A percentile compares a stretch with the other conserved stretches of the same genome.
These are phyloP conservation scores for Ceratobasidium papillatum DNA, from an alignment of 1,284 basidiomycete species.

Conservation along the genomic window DNA sequence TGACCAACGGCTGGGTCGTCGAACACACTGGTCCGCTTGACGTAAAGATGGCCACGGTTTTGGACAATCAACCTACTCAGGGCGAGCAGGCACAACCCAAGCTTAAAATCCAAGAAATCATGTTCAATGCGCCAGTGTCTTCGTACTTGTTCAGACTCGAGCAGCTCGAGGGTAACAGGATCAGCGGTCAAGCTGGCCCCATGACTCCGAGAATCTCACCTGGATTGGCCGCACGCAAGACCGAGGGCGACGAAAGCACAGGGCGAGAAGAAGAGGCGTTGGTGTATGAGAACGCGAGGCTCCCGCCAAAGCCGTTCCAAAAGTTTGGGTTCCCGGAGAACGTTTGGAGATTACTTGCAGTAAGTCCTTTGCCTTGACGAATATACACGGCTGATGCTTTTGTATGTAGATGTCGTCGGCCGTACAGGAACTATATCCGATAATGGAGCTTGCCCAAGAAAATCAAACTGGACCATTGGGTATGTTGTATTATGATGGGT, in stretches of 20 bases:
- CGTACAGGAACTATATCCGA: constrained; percentile 15
- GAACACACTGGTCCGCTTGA: constrained; percentile 21
- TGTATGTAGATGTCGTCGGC: constrained; percentile 19
- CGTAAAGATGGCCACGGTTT: background rate
- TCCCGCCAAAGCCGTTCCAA: constrained; percentile 33
- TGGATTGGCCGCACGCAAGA: constrained; percentile 21
- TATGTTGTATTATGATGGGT: constrained; percentile 10
- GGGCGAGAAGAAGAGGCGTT: constrained; percentile 20
- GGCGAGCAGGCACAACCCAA: constrained; percentile 9
- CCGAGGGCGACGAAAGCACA: background rate
- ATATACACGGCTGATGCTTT: background rate
- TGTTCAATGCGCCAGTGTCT: constrained; percentile 13
- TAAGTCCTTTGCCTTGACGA: background rate
- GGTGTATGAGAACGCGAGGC: constrained; percentile 19
- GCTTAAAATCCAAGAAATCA: constrained; percentile 14
- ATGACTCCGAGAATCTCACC: constrained; percentile 37
- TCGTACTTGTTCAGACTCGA: constrained; percentile 19
- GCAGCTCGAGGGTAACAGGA: constrained; percentile 2
- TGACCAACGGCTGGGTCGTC: constrained; percentile 29
- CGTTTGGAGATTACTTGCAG: constrained; percentile 27
- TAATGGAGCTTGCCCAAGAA: constrained; percentile 12
- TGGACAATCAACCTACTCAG: background rate
- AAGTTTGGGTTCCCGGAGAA: constrained; percentile 16
- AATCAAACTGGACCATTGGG: constrained; percentile 19
- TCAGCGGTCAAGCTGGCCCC: constrained; percentile 3